Conservation (phyloP, 495 filamentous ascomycete genomes). For the Podospora fimiseda region DNA sequence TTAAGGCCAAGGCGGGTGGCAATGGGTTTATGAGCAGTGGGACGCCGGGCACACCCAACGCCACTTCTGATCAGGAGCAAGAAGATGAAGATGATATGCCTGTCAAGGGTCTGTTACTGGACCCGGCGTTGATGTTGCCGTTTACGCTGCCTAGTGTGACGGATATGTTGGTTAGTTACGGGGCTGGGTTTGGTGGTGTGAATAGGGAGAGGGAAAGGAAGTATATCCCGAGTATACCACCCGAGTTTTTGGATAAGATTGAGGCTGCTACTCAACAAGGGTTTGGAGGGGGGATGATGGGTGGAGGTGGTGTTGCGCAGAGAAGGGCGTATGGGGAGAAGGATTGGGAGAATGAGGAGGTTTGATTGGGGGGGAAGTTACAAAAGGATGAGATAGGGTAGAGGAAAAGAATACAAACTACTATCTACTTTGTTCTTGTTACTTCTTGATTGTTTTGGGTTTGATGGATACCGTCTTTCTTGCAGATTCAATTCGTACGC, state of each 20-base stretch:
- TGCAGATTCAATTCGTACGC: too few species aligned
- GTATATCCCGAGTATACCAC: constrained; percentile 93
- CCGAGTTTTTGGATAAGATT: constrained; percentile 86
- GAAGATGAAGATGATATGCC: constrained; percentile 59
- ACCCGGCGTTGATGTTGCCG: constrained; percentile 87
- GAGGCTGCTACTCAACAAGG: constrained; percentile 44
- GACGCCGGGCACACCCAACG: constrained; percentile 3
- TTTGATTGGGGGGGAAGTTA: constrained; percentile 4
- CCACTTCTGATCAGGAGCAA: constrained; percentile 26
- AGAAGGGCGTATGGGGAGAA: constrained; percentile 36
- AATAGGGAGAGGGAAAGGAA: constrained; percentile 89
- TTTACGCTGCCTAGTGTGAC: constrained; percentile 92
- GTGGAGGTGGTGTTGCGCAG: constrained; percentile 41
- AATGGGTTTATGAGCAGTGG: too few species aligned
- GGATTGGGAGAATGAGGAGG: constrained; percentile 47
- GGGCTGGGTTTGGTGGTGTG: constrained; percentile 86
- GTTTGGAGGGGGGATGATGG: constrained; percentile 14
- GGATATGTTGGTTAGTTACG: constrained; percentile 93
- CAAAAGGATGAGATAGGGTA: not conserved
- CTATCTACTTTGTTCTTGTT: too few species aligned
- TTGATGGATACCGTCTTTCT: too few species aligned
- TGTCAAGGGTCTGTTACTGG: constrained; percentile 63
- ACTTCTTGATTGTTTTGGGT: too few species aligned
- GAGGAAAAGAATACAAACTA: not conserved
- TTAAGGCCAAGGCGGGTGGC: constrained; percentile 17